Base-by-base conservation (phyloP, 768 basidiomycete species). In the Suillus clintonianus region DNA sequence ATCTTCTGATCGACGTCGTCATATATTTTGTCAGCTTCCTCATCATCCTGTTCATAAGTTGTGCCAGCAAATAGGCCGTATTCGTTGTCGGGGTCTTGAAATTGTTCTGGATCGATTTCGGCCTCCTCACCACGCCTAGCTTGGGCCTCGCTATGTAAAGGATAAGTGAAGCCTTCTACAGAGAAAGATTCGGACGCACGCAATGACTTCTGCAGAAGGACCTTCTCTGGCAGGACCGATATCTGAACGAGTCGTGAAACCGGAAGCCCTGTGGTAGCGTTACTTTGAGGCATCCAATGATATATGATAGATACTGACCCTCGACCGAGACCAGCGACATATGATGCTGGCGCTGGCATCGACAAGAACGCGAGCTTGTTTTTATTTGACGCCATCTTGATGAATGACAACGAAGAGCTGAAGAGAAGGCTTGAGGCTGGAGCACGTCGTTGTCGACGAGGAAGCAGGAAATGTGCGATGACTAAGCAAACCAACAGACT, bases 221-320 rank as follows among this genome's bases (percentile, higher is more conserved):
- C 94, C 95, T 72, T 97, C 96, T 75, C 97, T 83, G 9, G 97
- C 97, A 41, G 97, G 97, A 72, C 97, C 97, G 64, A 99, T 99
- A 88, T 99, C 97, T 47, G 95, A 97, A 55, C 96, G 91, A 7
- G 97, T 99, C 0, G 97, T 99, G 79, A 98, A 99, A 63, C 95
- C 95, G 53, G 95, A 97, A 57, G 95, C 95, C 79, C 94, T 95
- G 67, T 4, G 8, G 61, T 61, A 62, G 43, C 60, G 48, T 58
- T 24, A 32, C 56, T 69, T 43, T 64, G 36, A 45, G 19, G 41
- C n/a, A 30, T 22, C 19, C 61, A 32, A 42, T 14, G 48, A 41
- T 9, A 17, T 39, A 6, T 7, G 10, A 13, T 53, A 17, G 19
- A 60, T 32, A 79, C 90, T 64, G 69, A 95, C 91, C 95, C 97